Evolutionary conservation across 2,329 filamentous ascomycete genomes (phyloP).

Genomic region (Sclerotinia subarctica): DNA sequence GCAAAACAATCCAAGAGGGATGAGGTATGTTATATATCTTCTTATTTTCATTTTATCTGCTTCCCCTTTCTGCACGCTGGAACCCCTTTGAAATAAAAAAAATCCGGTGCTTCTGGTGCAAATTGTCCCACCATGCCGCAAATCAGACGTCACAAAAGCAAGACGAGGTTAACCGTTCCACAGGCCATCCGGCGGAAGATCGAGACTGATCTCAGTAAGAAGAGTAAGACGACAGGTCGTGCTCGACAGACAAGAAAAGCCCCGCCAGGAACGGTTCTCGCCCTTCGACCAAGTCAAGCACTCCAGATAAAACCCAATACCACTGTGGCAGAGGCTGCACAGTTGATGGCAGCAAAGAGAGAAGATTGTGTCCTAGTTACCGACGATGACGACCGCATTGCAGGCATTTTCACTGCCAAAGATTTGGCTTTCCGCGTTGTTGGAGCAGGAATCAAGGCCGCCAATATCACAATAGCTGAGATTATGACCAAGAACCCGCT

Average conservation of each 20-base stretch:
- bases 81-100: not conserved
- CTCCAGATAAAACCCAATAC: conserved; percentile 96
- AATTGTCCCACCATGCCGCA: conserved; percentile 18
- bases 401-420: conserved; percentile 98
- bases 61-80: not conserved
- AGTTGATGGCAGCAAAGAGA: conserved; percentile 97
- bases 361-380: conserved; percentile 98
- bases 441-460: conserved; percentile 82
- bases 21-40: conserved; percentile 66
- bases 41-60: not conserved
- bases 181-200: conserved; percentile 96
- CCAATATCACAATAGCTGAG: conserved; percentile 87
- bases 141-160: conserved; percentile 18
- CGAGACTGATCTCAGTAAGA: conserved; percentile 96
- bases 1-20: conserved; percentile 97
- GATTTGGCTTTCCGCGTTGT: conserved; percentile 97
- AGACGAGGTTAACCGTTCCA: conserved; percentile 20
- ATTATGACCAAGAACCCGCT: conserved; percentile 99
- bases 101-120: not conserved
- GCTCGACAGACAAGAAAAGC: conserved; percentile 87
- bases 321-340: conserved; percentile 91
- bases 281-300: conserved; percentile 90
- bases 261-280: conserved; percentile 91
- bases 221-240: conserved; percentile 76
- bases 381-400: conserved; percentile 95